A percentile compares a stretch with the other conserved stretches of the same genome.
Evolutionary conservation across 805 yeast species (phyloP).

Genomic region (Metschnikowia koreensis): DNA sequence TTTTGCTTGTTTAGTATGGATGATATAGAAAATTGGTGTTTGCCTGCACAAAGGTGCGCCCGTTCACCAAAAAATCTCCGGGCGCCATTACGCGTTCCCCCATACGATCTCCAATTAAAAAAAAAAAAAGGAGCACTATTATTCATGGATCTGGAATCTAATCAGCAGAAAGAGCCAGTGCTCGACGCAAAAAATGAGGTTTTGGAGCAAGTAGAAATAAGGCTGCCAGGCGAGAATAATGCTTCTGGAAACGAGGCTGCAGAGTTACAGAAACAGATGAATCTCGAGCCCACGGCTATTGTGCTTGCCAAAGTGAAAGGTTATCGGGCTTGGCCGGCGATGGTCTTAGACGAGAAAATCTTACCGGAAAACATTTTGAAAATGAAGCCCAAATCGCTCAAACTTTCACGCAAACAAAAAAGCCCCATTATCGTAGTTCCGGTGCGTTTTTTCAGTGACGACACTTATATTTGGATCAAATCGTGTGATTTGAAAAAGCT

Average conservation of each 20-base stretch:
- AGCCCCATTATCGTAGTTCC: constrained; percentile 29
- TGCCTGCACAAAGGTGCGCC: background rate
- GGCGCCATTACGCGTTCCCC: background rate
- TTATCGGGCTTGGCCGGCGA: constrained; percentile 89
- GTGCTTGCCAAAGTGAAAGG: constrained; percentile 81
- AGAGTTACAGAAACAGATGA: constrained; percentile 14
- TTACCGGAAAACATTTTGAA: constrained; percentile 56
- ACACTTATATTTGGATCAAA: constrained; percentile 68
- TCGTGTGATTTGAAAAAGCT: constrained; percentile 50
- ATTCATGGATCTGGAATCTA: background rate
- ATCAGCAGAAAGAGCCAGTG: background rate
- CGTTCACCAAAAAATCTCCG: background rate
- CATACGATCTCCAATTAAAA: background rate
- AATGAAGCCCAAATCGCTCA: constrained; percentile 48
- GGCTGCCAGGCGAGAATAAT: background rate
- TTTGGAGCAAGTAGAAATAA: background rate
- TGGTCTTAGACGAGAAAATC: constrained; percentile 60
- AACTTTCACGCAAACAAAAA: constrained; percentile 21
- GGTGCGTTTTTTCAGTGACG: constrained; percentile 71
- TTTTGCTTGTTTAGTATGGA: too few relatives aligned
- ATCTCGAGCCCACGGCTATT: constrained; percentile 17
- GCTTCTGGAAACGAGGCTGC: background rate
- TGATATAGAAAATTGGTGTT: too few relatives aligned
- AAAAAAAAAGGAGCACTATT: background rate
- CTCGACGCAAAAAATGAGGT: background rate